Base-by-base conservation (phyloP, 371 early-diverging fungal genomes). In the Mortierella sp. region DNA sequence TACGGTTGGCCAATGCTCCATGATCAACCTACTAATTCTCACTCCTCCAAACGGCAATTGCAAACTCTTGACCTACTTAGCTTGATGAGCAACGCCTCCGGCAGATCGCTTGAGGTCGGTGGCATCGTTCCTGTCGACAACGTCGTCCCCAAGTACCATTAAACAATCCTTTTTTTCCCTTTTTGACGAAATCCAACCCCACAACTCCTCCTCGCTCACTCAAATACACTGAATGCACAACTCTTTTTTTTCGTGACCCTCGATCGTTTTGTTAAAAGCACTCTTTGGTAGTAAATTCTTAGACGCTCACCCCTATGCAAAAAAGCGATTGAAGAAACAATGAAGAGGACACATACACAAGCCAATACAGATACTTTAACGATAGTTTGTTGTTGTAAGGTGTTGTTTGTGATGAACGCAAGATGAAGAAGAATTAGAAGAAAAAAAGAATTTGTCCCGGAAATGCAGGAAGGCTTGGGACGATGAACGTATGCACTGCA, bases 111-210 rank as follows among this genome's bases (percentile, higher is more conserved):
- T 50, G 76, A 81, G 81, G 50, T 73, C 48, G 86, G 86, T 21
- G 5, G 76, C 50, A 16, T 11, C 19, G 67, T 85, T 16, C 26
- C 55, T 14, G 53, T 40, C 19, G 72, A 67, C 21, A 48, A 46
- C 54, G 50, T 85, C 37, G 54, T 64, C 59, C 69, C 76, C 76
- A 85, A 85, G 81, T 79, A n/a, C 74, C 81, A 81, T 37, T 85
- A 85, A 81, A 61, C 5, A 28, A 26, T 37, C 8, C n/a, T 57
- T 57, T 0, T 53, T 4, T 50, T 14, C 14, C 21, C 19, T 54
- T 21, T 40, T 64, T 67, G 34, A 40, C 43, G 67, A 67, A 37
- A 40, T 9, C 10, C 67, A 8, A 9, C 44, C 31, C 21, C 48
- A 26, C 26, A 21, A 24, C 13, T 59, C 8, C 59, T 48, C 73